Percentiles rank a stretch among this genome's conserved stretches.
Conservation (phyloP, 306 rosid species). For the Prunus campanulata region DNA sequence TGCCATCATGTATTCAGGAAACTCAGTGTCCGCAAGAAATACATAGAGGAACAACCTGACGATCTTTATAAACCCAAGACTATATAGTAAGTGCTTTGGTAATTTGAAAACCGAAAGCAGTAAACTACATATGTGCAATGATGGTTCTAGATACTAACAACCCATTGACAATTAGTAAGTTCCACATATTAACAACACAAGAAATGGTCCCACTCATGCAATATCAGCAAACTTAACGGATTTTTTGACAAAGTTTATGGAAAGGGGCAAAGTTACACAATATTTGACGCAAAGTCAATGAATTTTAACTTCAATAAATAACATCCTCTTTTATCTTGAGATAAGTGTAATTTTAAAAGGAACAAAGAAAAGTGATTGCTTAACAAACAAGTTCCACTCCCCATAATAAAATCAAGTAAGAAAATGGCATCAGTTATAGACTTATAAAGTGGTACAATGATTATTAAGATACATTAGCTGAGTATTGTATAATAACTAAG, state of each 20-base stretch:
- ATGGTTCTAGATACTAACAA: not conserved
- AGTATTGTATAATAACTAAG: not conserved
- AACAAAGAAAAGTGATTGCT: not conserved
- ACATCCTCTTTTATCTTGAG: not conserved
- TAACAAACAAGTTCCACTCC: not conserved
- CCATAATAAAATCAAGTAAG: not conserved
- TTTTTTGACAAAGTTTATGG: too few species aligned
- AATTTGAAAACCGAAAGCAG: not conserved
- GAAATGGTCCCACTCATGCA: too few species aligned
- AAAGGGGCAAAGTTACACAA: too few species aligned
- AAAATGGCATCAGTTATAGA: not conserved
- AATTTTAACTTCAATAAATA: not conserved
- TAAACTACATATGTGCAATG: not conserved
- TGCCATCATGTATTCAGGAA: not conserved
- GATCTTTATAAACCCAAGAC: not conserved
- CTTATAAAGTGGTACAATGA: not conserved
- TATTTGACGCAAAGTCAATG: not conserved
- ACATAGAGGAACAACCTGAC: not conserved
- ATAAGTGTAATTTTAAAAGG: not conserved
- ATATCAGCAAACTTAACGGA: too few species aligned
- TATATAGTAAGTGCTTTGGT: not conserved
- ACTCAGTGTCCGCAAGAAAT: not conserved
- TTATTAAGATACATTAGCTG: too few species aligned
- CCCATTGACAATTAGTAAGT: not conserved
- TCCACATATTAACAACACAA: not conserved